A percentile compares a stretch with the other conserved stretches of the same genome.
These are phyloP conservation scores for Solanum ahanhuiri DNA, from an alignment of 257 asterid genomes.

Conservation along the genomic window DNA sequence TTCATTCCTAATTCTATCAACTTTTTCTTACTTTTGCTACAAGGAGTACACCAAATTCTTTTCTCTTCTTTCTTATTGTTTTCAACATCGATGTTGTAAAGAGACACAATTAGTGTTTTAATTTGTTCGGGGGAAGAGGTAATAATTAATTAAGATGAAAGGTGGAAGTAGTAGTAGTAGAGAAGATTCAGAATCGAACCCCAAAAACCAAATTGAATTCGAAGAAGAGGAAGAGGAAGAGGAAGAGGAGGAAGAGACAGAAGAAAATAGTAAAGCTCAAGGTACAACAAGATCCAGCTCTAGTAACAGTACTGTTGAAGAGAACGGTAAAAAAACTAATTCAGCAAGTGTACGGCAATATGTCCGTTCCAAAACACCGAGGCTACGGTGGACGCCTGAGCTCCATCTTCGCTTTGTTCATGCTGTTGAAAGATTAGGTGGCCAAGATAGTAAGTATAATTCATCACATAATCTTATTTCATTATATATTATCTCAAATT, in stretches of 20 bases:
- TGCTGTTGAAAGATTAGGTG: constrained; percentile 81
- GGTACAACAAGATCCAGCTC: constrained; percentile 34
- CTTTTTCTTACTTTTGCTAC: constrained; percentile 28
- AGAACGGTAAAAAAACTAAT: constrained; percentile 38
- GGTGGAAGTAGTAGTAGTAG: constrained; percentile 8
- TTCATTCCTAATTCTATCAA: constrained; percentile 82
- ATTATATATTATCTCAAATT: background rate
- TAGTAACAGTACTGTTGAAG: constrained; percentile 86
- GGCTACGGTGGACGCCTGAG: constrained; percentile 90
- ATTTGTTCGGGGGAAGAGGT: background rate
- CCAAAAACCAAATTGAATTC: constrained; percentile 11
- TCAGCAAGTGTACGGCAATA: constrained; percentile 79
- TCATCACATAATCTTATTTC: background rate
- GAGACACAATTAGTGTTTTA: background rate
- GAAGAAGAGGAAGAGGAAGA: constrained; percentile 7
- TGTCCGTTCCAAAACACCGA: constrained; percentile 66
- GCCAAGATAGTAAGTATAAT: constrained; percentile 65
- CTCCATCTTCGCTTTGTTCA: constrained; percentile 81
- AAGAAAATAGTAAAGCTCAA: constrained; percentile 6
- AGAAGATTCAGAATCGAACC: constrained; percentile 27
- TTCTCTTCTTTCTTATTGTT: background rate
- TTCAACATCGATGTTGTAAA: background rate
- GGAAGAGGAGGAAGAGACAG: constrained; percentile 3
- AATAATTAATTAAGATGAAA: too few relatives aligned
- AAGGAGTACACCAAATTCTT: constrained; percentile 2